Base-by-base conservation (phyloP, 2,329 filamentous ascomycete genomes). In the Pestalotiopsis sp. region DNA sequence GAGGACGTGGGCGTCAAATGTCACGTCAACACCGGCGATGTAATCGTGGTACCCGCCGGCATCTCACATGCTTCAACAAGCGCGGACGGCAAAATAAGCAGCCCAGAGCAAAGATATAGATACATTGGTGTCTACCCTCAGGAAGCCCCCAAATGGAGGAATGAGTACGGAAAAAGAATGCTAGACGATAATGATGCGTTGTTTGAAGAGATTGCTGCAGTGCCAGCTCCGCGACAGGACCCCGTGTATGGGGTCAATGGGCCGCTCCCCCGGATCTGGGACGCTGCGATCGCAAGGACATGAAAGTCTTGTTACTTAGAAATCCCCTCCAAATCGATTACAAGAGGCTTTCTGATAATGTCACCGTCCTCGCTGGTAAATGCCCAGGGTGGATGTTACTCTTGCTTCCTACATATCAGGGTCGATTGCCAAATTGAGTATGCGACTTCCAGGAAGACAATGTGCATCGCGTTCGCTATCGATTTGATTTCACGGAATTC, bases 31-130 rank as follows among this genome's bases (percentile, higher is more conserved):
- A 23, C 62, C 5, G 64, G 90, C 0, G 90, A 92, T 79, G 85
- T 91, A 7, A 81, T 92, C 7, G 79, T 92, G 60, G 81, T 92
- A 11, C 90, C 90, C 0, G 90, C 90, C 0, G 90, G 90, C 0
- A 88, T 92, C 20, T 85, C 83, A 3, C 90, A 93, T 81, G 62
- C 62, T 23, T 65, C 60, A 14, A 31, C 23, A 13, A 39, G 17
- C 20, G 23, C 41, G 39, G 41, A 64, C 17, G 41, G 23, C 13
- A 39, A 62, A 39, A 62, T 41, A 36, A 17, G 3, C 38, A 58
- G 39, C n/a, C 38, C 38, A 3, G 45, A 63, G 9, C 60, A 49
- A 20, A 20, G n/a, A 12, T 66, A 66, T 36, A 31, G 52, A 25
- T 66, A 58, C 27, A 23, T 66, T 25, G 64, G 64, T 27, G 49